These are phyloP conservation scores for Neckera pumila DNA, from an alignment of 225 moss, liverwort and hornwort genomes.

Conservation along the genomic window DNA sequence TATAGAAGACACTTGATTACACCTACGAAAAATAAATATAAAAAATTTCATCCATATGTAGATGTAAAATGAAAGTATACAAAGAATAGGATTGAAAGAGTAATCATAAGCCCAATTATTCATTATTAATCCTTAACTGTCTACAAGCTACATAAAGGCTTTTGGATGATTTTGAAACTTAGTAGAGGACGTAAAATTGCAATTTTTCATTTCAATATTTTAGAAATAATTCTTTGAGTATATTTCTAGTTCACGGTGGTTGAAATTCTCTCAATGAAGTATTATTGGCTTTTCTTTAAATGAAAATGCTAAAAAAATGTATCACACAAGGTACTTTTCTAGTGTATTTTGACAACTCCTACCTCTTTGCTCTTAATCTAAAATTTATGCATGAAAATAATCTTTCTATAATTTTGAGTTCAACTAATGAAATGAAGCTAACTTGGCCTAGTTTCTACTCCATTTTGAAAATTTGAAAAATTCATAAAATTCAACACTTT, in stretches of 20 bases:
- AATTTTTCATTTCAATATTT: not conserved
- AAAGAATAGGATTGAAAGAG: no score
- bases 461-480: not conserved
- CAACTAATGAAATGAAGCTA: not conserved
- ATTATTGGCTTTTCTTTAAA: not conserved
- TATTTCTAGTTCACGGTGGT: not conserved
- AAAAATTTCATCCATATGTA: no score
- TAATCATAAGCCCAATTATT: no score
- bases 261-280: not conserved
- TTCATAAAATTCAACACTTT: no score
- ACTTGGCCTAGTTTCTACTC: not conserved
- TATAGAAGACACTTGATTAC: no score
- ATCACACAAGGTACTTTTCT: no score
- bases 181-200: not conserved
- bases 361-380: fast-evolving
- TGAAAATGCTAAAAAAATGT: not conserved
- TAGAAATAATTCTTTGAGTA: no score
- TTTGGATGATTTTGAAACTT: not conserved
- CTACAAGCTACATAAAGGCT: not conserved
- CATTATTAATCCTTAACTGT: no score
- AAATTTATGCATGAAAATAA: not conserved
- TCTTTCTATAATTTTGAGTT: no score
- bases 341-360: not conserved
- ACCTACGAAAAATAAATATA: no score
- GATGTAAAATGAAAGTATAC: no score